Conservation (phyloP, 495 filamentous ascomycete genomes). For the Aspergillus saccharolyticus region DNA sequence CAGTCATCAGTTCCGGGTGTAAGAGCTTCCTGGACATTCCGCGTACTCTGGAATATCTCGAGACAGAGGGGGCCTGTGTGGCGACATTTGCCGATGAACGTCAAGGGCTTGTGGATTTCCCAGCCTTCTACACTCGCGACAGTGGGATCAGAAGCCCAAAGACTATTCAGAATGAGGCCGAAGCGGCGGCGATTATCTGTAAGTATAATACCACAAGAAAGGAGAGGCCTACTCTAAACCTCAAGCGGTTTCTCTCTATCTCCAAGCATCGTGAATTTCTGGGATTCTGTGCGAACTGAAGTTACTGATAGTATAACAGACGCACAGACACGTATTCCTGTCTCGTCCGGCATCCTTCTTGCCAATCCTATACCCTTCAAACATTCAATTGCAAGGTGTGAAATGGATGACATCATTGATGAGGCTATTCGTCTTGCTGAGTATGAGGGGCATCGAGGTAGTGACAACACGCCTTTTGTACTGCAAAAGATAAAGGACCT, state of each 20-base stretch:
- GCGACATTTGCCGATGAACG: slow-evolving; percentile 83
- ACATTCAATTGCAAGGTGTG: slow-evolving; percentile 59
- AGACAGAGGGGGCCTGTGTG: slow-evolving; percentile 86
- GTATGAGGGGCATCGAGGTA: slow-evolving; percentile 63
- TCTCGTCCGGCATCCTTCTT: slow-evolving; percentile 73
- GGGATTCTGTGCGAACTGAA: neutral
- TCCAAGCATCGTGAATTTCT: neutral
- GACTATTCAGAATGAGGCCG: slow-evolving; percentile 63
- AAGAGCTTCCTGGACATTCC: slow-evolving; percentile 95
- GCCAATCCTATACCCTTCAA: slow-evolving; percentile 81
- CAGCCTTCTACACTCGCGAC: slow-evolving; percentile 84
- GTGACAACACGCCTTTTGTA: slow-evolving; percentile 84
- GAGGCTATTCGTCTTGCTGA: slow-evolving; percentile 69
- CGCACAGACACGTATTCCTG: slow-evolving; percentile 56
- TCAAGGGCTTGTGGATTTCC: slow-evolving; percentile 66
- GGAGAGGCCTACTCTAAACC: neutral
- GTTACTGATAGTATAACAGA: slow-evolving; percentile 34
- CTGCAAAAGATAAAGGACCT: slow-evolving; percentile 75
- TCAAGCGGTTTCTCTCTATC: neutral
- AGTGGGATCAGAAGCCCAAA: slow-evolving; percentile 76
- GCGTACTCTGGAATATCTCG: slow-evolving; percentile 85
- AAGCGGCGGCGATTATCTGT: slow-evolving; percentile 85
- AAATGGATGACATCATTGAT: slow-evolving; percentile 71
- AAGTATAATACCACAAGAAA: slow-evolving; percentile 25
- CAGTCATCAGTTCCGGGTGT: slow-evolving; percentile 83